Base-by-base conservation (phyloP, 495 filamentous ascomycete genomes). In the Podospora australis region DNA sequence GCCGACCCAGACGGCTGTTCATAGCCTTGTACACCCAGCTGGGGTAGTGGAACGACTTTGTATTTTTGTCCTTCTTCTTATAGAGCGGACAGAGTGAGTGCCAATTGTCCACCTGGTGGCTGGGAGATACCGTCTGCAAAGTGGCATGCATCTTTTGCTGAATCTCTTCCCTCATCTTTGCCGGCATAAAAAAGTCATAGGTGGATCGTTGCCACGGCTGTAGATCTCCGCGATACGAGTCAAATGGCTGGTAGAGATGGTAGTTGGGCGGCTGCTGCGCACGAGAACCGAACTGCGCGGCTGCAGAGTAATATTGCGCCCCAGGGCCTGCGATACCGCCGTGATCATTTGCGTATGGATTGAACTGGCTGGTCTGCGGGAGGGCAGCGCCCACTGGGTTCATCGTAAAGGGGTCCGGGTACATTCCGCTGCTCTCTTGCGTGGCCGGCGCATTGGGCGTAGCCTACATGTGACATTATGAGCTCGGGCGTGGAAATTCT, bases 1-100 rank as follows among this genome's bases (percentile, higher is more conserved):
- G 79, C 46, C 83, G 82, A 2, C 89, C 94, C 68, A 90, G 90
- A 56, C 87, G 87, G 56, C 77, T 83, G 2, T 87, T 94, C 46
- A 83, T 81, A n/a, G 90, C 92, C 66, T 97, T 97, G 69, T 96
- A 98, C 1, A 95, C 78, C 87, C 89, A 96, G 60, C 83, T 95
- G 4, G 81, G 78, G 62, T 86, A 94, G 8, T 88, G 88, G 68
- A 95, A 95, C 4, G 80, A 77, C 2, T 81, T 69, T 1, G 82
- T 70, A 53, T 80, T 87, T 65, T 87, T 91, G 44, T 67, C 55
- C 49, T 86, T 80, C 45, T 72, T 87, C 6, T 82, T 83, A 62
- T 97, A 90, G 42, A 98, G 68, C n/a, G 90, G 87, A 3, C 96
- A 87, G 1, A 98, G 75, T 2, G 88, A 89, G 59, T 97, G 89